Conservation (phyloP, 371 early-diverging fungal species). For the Mortierella sp. region DNA sequence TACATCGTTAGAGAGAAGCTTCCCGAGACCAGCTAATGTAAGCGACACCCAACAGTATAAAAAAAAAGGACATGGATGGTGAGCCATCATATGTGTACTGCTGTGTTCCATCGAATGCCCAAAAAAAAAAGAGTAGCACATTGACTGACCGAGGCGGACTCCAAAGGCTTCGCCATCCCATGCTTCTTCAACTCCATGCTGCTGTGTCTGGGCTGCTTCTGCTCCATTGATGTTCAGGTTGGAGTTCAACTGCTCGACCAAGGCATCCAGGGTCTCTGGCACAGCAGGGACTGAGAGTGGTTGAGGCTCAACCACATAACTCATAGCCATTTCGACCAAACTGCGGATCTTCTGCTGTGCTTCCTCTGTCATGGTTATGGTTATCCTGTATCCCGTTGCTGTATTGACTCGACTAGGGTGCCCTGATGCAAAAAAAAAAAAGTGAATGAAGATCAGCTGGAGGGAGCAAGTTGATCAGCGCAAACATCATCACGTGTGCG, state of each 20-base stretch:
- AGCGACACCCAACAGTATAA: too few species aligned
- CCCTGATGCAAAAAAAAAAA: slow-evolving; percentile 5
- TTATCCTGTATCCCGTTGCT: background rate
- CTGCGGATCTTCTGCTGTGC: slow-evolving; percentile 50
- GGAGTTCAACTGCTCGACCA: slow-evolving; percentile 26
- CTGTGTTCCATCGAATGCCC: background rate
- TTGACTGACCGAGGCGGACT: slow-evolving; percentile 30
- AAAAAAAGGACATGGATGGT: background rate
- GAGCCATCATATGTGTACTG: background rate
- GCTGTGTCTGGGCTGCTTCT: background rate
- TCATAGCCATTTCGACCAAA: slow-evolving; percentile 42
- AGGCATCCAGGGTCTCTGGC: slow-evolving; percentile 36
- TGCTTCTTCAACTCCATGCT: slow-evolving; percentile 20
- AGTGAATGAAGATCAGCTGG: too few species aligned
- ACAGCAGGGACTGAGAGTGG: slow-evolving; percentile 40
- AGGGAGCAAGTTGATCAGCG: too few species aligned
- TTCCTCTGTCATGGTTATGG: slow-evolving; percentile 32
- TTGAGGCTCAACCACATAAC: slow-evolving; percentile 40
- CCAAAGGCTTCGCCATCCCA: slow-evolving; percentile 54
- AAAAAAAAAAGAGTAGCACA: background rate
- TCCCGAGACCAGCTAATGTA: slow-evolving; percentile 31
- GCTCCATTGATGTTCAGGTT: slow-evolving; percentile 14
- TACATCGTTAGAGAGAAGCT: slow-evolving; percentile 39
- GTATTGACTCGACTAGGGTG: too few species aligned
- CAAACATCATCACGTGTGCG: too few species aligned